Conservation (phyloP, 1,139 yeast genomes). For the Lodderomyces orthopsilosis region DNA sequence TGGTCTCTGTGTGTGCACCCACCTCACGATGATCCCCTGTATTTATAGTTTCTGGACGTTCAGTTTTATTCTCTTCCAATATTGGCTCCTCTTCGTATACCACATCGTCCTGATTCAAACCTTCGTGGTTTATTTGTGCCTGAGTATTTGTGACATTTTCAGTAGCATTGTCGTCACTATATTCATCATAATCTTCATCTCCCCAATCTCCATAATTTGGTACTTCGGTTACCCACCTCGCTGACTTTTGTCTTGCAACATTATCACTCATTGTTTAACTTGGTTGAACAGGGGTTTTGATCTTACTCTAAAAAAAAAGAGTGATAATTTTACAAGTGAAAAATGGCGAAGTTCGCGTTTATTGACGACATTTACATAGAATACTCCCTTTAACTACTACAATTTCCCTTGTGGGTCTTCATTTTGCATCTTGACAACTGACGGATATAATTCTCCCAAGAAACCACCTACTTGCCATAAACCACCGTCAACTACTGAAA, state of each 20-base stretch:
- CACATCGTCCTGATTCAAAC: not conserved
- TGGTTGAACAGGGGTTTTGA: not conserved
- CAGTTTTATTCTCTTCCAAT: constrained; percentile 38
- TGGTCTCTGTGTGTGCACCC: not conserved
- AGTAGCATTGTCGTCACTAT: constrained; percentile 8
- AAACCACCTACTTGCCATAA: constrained; percentile 73
- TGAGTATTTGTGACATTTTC: constrained; percentile 1
- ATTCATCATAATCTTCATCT: constrained; percentile 28
- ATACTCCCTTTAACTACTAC: constrained; percentile 8
- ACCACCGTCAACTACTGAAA: constrained; percentile 86
- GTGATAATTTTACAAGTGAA: not conserved
- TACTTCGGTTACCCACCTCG: constrained; percentile 56
- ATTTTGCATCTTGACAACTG: constrained; percentile 26
- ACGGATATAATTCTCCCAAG: constrained; percentile 37
- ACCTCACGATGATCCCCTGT: not conserved
- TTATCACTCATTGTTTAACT: constrained; percentile 33
- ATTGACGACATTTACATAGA: not conserved
- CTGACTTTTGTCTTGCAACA: constrained; percentile 56
- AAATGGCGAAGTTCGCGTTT: not conserved
- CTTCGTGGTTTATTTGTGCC: not conserved
- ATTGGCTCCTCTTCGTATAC: constrained; percentile 61
- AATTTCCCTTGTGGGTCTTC: constrained; percentile 20
- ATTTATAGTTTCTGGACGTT: constrained; percentile 3
- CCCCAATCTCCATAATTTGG: constrained; percentile 64
- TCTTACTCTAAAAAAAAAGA: not conserved